Percentiles rank a stretch among this genome's conserved stretches.
phyloP scores from a whole-genome alignment of 345 rosid species.

The Eutrema japonicum region DNA sequence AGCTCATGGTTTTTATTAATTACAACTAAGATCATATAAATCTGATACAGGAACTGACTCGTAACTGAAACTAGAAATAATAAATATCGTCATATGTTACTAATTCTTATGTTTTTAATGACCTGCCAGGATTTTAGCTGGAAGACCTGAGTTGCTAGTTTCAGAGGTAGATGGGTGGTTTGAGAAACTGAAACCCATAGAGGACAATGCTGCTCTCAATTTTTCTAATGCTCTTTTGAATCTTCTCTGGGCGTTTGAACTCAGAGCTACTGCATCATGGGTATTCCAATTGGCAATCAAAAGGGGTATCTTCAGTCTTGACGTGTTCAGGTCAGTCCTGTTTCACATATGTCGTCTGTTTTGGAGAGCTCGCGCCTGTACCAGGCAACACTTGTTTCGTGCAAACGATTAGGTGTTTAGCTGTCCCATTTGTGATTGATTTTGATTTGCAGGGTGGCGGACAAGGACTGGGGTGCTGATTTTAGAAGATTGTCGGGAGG shows the following conservation, averaged over 20 bases:
- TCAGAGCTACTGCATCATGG: conserved; percentile 91
- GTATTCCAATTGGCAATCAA: conserved; percentile 83
- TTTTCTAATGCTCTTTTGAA: conserved; percentile 84
- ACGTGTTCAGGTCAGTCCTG: conserved; percentile 73
- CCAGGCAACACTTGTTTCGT: conserved; percentile 13
- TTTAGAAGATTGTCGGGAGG: conserved; percentile 92
- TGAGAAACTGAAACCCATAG: conserved; percentile 64
- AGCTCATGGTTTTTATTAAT: conserved; percentile 3
- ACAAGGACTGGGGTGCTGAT: conserved; percentile 97
- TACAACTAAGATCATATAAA: background rate
- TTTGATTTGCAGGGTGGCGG: conserved; percentile 75
- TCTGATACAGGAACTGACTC: background rate
- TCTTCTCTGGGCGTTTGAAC: conserved; percentile 93
- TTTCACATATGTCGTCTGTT: background rate
- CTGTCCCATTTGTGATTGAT: conserved; percentile 18
- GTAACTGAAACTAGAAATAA: background rate
- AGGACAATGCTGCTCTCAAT: conserved; percentile 88
- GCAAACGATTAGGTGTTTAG: conserved; percentile 15
- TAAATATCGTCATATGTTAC: background rate
- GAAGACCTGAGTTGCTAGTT: conserved; percentile 60
- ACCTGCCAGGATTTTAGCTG: conserved; percentile 65
- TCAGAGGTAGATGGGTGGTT: conserved; percentile 71
- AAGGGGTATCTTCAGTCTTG: conserved; percentile 66
- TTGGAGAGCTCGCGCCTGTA: background rate
- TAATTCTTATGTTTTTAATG: conserved; percentile 28